Conservation (phyloP, 2,329 filamentous ascomycete genomes). For the Purpureocillium lavendulum region DNA sequence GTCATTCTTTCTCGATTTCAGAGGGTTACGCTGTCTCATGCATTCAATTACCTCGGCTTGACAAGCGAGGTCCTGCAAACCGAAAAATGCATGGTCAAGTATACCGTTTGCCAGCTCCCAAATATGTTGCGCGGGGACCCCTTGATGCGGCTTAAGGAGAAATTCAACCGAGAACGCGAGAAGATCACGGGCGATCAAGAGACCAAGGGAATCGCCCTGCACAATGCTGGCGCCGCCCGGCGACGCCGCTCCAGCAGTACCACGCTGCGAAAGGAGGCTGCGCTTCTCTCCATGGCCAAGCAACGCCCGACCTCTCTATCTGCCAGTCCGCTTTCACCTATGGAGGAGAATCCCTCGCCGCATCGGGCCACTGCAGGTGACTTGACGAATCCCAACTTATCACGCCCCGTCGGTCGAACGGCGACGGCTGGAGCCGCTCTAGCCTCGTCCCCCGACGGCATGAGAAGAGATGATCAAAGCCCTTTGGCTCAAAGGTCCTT, state of each 20-base stretch:
- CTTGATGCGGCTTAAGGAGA: conserved; percentile 79
- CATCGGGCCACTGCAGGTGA: conserved; percentile 64
- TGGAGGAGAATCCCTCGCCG: conserved; percentile 31
- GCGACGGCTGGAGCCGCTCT: conserved; percentile 10
- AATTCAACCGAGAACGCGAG: conserved; percentile 80
- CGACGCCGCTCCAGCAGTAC: conserved; percentile 66
- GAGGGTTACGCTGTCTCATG: conserved; percentile 87
- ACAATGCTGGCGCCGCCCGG: conserved; percentile 63
- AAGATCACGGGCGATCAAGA: conserved; percentile 72
- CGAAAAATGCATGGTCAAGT: conserved; percentile 88
- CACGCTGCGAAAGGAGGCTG: conserved; percentile 70
- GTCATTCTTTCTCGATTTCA: conserved; percentile 93
- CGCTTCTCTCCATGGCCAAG: conserved; percentile 56
- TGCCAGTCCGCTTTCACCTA: conserved; percentile 28
- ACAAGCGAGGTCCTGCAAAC: conserved; percentile 88
- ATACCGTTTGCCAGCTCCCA: conserved; percentile 83
- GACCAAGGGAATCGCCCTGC: conserved; percentile 83
- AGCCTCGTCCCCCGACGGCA: conserved; percentile 9
- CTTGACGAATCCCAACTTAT: conserved; percentile 67
- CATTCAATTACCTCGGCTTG: conserved; percentile 86
- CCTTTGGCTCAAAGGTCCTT: conserved; percentile 43
- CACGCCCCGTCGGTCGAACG: conserved; percentile 47
- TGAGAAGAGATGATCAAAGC: conserved; percentile 28
- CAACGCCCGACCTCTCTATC: conserved; percentile 35
- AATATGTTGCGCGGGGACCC: conserved; percentile 82